Evolutionary conservation across 805 yeast species (phyloP), one percentile per base, ranked within the genome.

Genomic region (Metschnikowia lochheadii): DNA sequence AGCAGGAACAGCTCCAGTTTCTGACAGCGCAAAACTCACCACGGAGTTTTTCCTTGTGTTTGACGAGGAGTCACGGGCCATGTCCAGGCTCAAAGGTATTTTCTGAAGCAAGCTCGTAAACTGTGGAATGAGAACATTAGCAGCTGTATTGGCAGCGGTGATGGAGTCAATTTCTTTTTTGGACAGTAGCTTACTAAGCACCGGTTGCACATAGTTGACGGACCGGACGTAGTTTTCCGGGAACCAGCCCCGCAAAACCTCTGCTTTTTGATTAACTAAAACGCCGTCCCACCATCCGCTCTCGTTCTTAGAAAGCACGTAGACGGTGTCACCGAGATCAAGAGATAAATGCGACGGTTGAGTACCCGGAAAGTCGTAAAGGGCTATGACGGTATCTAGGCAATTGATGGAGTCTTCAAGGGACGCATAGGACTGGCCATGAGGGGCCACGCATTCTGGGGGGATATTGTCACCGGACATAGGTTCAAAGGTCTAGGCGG

Each of bases 231-330:
- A 84, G 51, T 78, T 79, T 44, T 78, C 78, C 15, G 96, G 96
- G 69, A 89, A 87, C 96, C 96, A 89, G 58, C 96, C 96, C 61
- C 95, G 75, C 37, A 63, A 60, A 5, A 77, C 64, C 5, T 72
- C 77, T 6, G 78, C 78, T 54, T 51, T 59, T 49, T 51, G 59
- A 45, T 35, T 72, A 56, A 65, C 47, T 5, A 66, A 46, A 15
- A 85, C 74, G 10, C 96, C 96, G 64, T 89, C 96, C 94, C 95
- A 88, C 96, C 96, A 89, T 2, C 89, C 87, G 2, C 81, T 64
- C 37, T 77, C 79, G 14, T 81, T 72, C 53, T 85, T 85, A 14
- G 76, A 63, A n/a, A 87, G 62, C 13, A 89, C 94, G 57, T 84
- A 79, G 1, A 89, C 69, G 3, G 85, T 75, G 55, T 87, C 95